Conservation (phyloP, 2,329 filamentous ascomycete genomes). For the Exophiala calicioides region DNA sequence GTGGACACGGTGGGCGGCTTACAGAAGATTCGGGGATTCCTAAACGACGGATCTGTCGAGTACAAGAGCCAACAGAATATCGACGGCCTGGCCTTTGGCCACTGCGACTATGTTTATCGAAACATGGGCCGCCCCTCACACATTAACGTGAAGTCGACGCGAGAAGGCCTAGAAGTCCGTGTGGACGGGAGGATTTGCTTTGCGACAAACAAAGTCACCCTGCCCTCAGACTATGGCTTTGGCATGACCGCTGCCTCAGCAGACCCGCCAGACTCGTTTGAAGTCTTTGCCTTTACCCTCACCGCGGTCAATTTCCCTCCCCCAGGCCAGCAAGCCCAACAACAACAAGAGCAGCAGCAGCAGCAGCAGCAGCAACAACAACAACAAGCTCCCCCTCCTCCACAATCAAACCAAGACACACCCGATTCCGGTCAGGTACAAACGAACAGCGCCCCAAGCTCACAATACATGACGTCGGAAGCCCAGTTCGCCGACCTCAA, state of each 20-base stretch:
- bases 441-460: conserved; percentile 48
- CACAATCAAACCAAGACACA: conserved; percentile 19
- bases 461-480: conserved; percentile 46
- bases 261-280: conserved; percentile 91
- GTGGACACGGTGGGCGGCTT: conserved; percentile 79
- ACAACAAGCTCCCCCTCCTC: conserved; percentile 35
- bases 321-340: conserved; percentile 34
- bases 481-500: conserved; percentile 81
- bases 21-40: conserved; percentile 81
- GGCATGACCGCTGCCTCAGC: conserved; percentile 86
- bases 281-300: conserved; percentile 85
- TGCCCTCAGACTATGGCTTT: conserved; percentile 80
- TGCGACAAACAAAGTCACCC: conserved; percentile 57
- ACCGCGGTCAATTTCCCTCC: conserved; percentile 35
- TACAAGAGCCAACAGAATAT: conserved; percentile 74
- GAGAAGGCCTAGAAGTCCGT: conserved; percentile 68
- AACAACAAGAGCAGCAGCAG: conserved; percentile 36
- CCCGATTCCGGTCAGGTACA: conserved; percentile 27
- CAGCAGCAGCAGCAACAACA: conserved; percentile 36
- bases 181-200: conserved; percentile 83
- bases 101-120: conserved; percentile 87
- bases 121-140: conserved; percentile 84
- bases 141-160: conserved; percentile 70
- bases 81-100: conserved; percentile 85
- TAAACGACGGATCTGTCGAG: conserved; percentile 86